Percentiles rank a stretch among this genome's conserved stretches.
Evolutionary conservation across 179 eudicot species (phyloP).

Genomic region (Silene vulgaris): DNA sequence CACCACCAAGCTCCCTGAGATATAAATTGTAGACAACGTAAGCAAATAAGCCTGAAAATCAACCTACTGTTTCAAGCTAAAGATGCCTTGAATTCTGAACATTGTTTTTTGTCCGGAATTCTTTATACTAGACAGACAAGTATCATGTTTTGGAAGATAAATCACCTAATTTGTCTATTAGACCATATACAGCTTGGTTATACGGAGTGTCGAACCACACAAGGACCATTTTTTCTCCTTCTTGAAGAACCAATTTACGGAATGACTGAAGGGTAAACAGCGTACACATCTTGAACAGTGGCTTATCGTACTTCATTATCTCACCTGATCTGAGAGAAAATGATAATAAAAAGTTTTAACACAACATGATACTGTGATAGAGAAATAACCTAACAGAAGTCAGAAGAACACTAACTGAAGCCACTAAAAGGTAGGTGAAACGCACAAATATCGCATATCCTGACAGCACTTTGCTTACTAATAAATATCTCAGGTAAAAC

Average conservation of each 20-base stretch:
- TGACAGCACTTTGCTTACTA: background rate
- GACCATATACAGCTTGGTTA: conserved; percentile 97
- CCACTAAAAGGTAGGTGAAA: background rate
- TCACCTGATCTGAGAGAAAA: conserved; percentile 44
- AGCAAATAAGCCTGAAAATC: conserved; percentile 2
- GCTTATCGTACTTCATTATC: conserved; percentile 45
- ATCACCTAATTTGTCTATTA: conserved; percentile 94
- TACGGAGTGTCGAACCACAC: conserved; percentile 96
- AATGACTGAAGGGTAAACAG: conserved; percentile 81
- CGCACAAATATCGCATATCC: background rate
- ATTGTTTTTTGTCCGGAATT: background rate
- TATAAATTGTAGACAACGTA: background rate
- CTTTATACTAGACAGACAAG: background rate
- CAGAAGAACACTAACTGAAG: background rate
- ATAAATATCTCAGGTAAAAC: no score
- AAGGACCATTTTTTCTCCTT: conserved; percentile 98
- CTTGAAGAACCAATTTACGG: conserved; percentile 85
- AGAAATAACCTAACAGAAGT: background rate
- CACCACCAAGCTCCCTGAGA: conserved; percentile 95
- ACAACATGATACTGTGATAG: background rate
- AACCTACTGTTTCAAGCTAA: background rate
- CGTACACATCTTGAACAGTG: conserved; percentile 70
- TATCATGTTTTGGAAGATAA: conserved; percentile 12
- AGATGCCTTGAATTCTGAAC: background rate
- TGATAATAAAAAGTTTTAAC: conserved; percentile 13